Evolutionary conservation across 768 basidiomycete genomes (phyloP).

Genomic region (Glaciozyma martinii): DNA sequence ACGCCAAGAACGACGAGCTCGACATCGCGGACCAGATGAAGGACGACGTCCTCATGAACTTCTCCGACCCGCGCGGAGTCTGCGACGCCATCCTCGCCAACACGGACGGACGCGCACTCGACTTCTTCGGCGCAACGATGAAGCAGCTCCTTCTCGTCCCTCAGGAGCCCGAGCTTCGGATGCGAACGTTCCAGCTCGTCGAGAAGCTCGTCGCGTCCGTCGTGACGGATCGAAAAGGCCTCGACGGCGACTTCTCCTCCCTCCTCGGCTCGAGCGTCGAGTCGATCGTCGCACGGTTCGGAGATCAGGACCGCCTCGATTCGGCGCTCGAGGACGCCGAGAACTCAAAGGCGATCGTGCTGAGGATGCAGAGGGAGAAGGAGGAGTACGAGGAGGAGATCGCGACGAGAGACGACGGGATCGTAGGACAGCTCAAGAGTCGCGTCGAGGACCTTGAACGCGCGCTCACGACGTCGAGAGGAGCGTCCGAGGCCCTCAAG

Average conservation of each 20-base stretch:
- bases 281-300: constrained; percentile 76
- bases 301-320: constrained; percentile 76
- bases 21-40: constrained; percentile 43
- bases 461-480: constrained; percentile 66
- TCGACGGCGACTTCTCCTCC: constrained; percentile 49
- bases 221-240: constrained; percentile 74
- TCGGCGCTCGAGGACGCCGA: constrained; percentile 67
- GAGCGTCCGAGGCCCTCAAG: constrained; percentile 55
- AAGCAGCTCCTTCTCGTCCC: constrained; percentile 85
- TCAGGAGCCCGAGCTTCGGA: constrained; percentile 72
- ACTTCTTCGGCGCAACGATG: constrained; percentile 86
- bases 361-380: constrained; percentile 68
- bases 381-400: constrained; percentile 72
- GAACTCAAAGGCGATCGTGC: constrained; percentile 55
- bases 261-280: constrained; percentile 83
- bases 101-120: constrained; percentile 66
- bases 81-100: constrained; percentile 70
- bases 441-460: constrained; percentile 63
- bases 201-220: constrained; percentile 82
- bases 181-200: constrained; percentile 82
- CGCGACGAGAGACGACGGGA: constrained; percentile 66
- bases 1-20: constrained; percentile 63
- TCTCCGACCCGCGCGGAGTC: constrained; percentile 74
- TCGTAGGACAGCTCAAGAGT: constrained; percentile 69
- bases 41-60: constrained; percentile 61